phyloP scores from a whole-genome alignment of 805 yeast genomes.

The Candida pini region DNA sequence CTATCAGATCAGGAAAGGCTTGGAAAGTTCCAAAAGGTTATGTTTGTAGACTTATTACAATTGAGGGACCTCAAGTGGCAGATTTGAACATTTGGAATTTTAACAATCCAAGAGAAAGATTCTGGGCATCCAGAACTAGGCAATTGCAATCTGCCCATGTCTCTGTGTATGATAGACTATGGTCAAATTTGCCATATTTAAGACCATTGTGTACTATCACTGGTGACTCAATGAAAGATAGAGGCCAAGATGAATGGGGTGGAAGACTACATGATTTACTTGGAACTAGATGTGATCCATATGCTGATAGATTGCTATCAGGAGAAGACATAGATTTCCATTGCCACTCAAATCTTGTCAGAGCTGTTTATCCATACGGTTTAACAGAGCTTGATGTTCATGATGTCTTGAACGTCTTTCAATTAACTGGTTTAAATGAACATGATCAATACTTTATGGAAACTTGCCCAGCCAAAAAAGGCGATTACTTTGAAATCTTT shows the following conservation, averaged over 20 bases:
- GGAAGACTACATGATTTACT: slow-evolving; percentile 60
- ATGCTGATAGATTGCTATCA: slow-evolving; percentile 56
- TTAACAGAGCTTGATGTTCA: slow-evolving; percentile 63
- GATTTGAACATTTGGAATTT: slow-evolving; percentile 62
- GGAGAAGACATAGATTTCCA: slow-evolving; percentile 64
- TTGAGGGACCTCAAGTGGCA: slow-evolving; percentile 69
- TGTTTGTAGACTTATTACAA: slow-evolving; percentile 54
- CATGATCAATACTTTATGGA: slow-evolving; percentile 67
- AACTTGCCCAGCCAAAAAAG: slow-evolving; percentile 55
- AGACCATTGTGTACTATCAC: slow-evolving; percentile 62
- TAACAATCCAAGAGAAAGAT: slow-evolving; percentile 55
- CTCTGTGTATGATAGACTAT: slow-evolving; percentile 52
- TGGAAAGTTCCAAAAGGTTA: slow-evolving; percentile 59
- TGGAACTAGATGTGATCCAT: slow-evolving; percentile 68
- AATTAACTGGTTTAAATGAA: slow-evolving; percentile 61
- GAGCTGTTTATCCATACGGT: slow-evolving; percentile 56
- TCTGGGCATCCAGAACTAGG: slow-evolving; percentile 68
- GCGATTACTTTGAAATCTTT: slow-evolving; percentile 60
- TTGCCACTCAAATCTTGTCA: slow-evolving; percentile 58
- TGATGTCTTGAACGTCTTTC: slow-evolving; percentile 65
- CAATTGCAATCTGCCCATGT: slow-evolving; percentile 63
- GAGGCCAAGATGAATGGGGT: slow-evolving; percentile 59
- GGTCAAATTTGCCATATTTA: slow-evolving; percentile 63
- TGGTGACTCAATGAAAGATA: slow-evolving; percentile 49
- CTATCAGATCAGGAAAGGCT: slow-evolving; percentile 55